phyloP scores from a whole-genome alignment of 768 basidiomycete species.

The Leucosporidium scottii region DNA sequence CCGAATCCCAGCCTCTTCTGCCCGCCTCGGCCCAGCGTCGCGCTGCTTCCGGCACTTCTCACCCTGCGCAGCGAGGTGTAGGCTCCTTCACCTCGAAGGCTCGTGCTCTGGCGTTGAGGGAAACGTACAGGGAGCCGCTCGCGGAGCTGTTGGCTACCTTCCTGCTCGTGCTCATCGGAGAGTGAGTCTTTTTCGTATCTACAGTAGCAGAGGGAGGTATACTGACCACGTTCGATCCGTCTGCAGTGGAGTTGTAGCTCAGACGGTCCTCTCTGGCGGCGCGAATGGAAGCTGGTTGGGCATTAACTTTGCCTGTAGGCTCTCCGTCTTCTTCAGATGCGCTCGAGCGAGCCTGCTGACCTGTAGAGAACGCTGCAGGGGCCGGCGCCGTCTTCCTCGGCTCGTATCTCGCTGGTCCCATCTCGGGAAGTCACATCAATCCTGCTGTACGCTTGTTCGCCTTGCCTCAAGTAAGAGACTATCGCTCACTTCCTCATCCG shows the following conservation, averaged over 20 bases:
- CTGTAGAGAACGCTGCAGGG: not conserved
- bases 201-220: too few species aligned
- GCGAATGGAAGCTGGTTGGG: constrained; percentile 1
- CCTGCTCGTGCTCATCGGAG: not conserved
- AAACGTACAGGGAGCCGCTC: not conserved
- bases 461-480: not conserved
- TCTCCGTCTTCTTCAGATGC: too few species aligned
- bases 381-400: not conserved
- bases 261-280: not conserved
- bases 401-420: constrained; percentile 3
- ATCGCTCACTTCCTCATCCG: not conserved
- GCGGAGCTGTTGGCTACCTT: not conserved
- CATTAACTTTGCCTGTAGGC: not conserved
- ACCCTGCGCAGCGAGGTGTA: too few species aligned
- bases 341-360: not conserved
- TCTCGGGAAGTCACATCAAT: constrained; percentile 13
- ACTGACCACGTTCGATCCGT: not conserved
- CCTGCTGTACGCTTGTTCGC: not conserved
- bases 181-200: not conserved
- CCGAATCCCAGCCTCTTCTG: too few species aligned
- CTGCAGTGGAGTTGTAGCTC: not conserved
- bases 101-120: too few species aligned
- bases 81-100: too few species aligned
- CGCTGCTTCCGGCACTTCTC: too few species aligned
- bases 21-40: too few species aligned